Evolutionary conservation across 2,329 filamentous ascomycete genomes (phyloP).

Genomic region (Xylaria sp.): DNA sequence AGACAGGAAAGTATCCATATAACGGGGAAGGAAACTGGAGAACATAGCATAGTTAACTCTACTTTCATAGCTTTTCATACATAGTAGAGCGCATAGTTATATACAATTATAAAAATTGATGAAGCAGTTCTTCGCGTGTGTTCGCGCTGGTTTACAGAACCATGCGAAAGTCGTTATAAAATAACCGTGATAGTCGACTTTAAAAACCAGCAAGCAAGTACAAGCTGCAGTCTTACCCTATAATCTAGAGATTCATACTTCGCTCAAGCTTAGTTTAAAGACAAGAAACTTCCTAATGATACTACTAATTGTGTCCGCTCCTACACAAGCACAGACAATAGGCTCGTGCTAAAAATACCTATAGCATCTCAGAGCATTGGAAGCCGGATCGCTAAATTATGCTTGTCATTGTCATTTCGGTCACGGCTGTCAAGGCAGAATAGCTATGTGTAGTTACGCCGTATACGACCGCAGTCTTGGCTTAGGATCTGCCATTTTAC

Average conservation of each 20-base stretch:
- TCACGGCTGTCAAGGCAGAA: not conserved
- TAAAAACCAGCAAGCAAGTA: no score
- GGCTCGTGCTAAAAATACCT: not conserved
- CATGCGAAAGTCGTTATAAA: no score
- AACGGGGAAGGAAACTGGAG: not conserved
- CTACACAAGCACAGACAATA: not conserved
- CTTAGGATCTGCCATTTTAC: not conserved
- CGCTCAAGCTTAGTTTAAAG: no score
- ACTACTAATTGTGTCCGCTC: not conserved
- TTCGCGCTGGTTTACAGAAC: no score
- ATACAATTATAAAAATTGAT: not conserved
- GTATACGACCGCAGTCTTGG: not conserved
- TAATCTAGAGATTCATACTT: no score
- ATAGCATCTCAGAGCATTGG: not conserved
- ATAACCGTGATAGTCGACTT: no score
- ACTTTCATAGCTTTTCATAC: not conserved
- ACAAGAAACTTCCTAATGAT: not conserved
- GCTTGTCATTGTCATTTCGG: not conserved
- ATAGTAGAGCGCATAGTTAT: not conserved
- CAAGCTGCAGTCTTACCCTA: no score
- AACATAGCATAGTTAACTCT: not conserved
- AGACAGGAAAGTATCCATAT: not conserved
- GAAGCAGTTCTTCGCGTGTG: no score
- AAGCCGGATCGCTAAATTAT: not conserved
- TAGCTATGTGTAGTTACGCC: not conserved